Conservation (phyloP, 2,329 filamentous ascomycete genomes). For the Fusarium armeniacum region DNA sequence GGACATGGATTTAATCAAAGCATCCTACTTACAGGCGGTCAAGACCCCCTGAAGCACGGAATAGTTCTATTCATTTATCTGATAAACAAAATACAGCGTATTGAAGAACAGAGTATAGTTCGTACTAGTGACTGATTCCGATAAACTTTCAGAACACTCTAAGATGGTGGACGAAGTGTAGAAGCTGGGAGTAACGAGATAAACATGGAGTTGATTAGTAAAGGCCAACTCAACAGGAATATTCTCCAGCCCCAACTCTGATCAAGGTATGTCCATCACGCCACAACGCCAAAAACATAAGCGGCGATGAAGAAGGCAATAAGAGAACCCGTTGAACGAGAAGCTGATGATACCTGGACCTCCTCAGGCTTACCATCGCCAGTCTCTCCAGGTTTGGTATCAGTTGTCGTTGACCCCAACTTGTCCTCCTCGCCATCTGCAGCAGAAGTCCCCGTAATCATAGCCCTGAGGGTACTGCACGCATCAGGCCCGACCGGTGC, state of each 20-base stretch:
- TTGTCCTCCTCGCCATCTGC: neutral
- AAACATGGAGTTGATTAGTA: neutral
- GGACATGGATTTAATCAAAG: too few relatives aligned
- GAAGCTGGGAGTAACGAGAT: neutral
- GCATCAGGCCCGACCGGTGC: slow-evolving; percentile 8
- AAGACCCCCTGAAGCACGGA: too few relatives aligned
- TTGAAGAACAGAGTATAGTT: too few relatives aligned
- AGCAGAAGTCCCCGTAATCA: slow-evolving; percentile 9
- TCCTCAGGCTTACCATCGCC: neutral
- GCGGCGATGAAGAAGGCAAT: neutral
- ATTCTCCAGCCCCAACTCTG: neutral
- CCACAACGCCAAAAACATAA: neutral
- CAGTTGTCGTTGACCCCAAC: neutral
- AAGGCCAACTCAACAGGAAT: neutral
- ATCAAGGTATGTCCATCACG: neutral
- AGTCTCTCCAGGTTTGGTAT: neutral
- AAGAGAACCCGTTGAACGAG: neutral
- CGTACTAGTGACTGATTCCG: too few relatives aligned
- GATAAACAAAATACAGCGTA: too few relatives aligned
- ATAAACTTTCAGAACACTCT: too few relatives aligned
- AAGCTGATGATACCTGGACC: neutral
- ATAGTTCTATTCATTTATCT: too few relatives aligned
- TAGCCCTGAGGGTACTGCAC: slow-evolving; percentile 18
- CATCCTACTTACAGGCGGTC: too few relatives aligned
- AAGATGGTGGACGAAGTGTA: too few relatives aligned